Base-by-base conservation (phyloP, 1,139 yeast species). In the Pichia sp. region DNA sequence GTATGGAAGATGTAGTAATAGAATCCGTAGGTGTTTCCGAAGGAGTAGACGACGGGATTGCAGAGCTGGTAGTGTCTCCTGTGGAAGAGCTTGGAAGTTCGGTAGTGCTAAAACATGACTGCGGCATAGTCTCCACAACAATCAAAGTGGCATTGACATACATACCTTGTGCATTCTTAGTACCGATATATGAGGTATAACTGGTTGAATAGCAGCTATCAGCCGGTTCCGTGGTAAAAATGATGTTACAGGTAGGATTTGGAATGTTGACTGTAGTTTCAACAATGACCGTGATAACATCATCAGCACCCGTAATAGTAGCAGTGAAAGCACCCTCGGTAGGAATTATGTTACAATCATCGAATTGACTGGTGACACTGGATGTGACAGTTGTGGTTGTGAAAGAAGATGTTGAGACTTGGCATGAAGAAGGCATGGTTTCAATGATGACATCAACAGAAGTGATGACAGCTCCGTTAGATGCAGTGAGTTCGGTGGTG, bases 81-180 rank as follows among this genome's bases (percentile, higher is more conserved):
- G 5, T 20, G 19, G 13, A 10, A 24, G n/a, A 7, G 14, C 29
- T 3, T 5, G 30, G 6, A 13, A 23, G 14, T 19, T 15, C 7
- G 8, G 19, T 16, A 12, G 28, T 26, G 16, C 10, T 6, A 12
- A 26, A n/a, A 14, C 33, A 31, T 6, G 34, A n/a, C 9, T 14
- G 12, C 3, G 25, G 19, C n/a, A 32, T 31, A 6, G 29, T 29
- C 22, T 32, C 39, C 23, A 32, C n/a, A 13, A 36, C 22, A 13
- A 36, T 20, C 16, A 32, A 29, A 6, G 39, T 36, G 13, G 39
- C 35, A 26, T 36, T 36, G 3, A 32, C 15, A 21, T 36, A 36
- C n/a, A 12, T 25, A 13, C 39, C 39, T 1, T 23, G 9, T 17
- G 6, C 11, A 22, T 32, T 27, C 9, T 22, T 25, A 4, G 35